These are phyloP conservation scores for Periconia sp. DNA, from an alignment of 2,329 filamentous ascomycete genomes.

Conservation along the genomic window DNA sequence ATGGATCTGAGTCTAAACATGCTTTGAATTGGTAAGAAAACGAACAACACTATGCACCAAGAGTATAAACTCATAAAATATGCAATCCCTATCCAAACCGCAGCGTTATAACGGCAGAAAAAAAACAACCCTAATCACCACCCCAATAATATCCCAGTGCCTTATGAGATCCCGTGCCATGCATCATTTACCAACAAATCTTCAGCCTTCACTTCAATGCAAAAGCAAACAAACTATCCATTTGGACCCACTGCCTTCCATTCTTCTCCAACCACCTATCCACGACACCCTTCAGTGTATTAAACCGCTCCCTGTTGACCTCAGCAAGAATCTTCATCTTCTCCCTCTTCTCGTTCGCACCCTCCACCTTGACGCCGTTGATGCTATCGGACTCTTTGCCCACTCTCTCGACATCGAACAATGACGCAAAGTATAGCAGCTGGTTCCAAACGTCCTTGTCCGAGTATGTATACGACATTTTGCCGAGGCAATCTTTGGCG, in stretches of 20 bases:
- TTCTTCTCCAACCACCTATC: conserved; percentile 87
- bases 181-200: not conserved
- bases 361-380: conserved; percentile 57
- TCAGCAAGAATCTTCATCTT: conserved; percentile 69
- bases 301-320: conserved; percentile 80
- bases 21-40: not conserved
- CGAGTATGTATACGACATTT: conserved; percentile 83
- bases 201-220: conserved; percentile 38
- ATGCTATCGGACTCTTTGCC: conserved; percentile 48
- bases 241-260: conserved; percentile 88
- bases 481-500: conserved; percentile 79
- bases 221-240: conserved; percentile 81
- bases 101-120: not conserved
- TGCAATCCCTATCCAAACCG: not conserved
- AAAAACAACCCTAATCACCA: not conserved
- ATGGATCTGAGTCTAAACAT: not conserved
- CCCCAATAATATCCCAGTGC: not conserved
- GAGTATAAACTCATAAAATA: not conserved
- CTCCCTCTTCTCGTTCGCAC: conserved; percentile 56
- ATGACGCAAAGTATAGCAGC: conserved; percentile 77
- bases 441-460: conserved; percentile 96
- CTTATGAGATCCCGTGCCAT: not conserved
- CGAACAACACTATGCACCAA: not conserved
- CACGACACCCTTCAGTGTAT: conserved; percentile 73
- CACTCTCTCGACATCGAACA: conserved; percentile 90